phyloP scores from a whole-genome alignment of 768 basidiomycete species.

The Gloeopeniophorella convolvens region DNA sequence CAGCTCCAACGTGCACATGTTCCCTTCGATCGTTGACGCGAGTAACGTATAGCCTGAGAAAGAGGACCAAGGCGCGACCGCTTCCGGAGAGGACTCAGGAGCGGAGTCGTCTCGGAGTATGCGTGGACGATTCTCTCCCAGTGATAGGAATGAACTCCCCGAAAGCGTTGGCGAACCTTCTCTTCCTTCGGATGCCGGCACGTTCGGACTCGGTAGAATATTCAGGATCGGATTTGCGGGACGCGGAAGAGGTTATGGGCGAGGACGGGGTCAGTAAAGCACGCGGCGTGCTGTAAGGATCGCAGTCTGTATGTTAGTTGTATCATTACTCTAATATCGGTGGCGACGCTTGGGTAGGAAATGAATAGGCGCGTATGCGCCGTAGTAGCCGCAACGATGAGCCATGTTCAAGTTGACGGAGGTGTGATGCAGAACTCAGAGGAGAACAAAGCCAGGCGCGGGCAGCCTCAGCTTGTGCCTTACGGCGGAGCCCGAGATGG shows the following conservation, averaged over 20 bases:
- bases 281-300: no score
- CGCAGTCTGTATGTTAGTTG: no score
- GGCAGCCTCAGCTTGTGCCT: background rate
- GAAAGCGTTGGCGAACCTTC: conserved; percentile 17
- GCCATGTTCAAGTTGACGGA: no score
- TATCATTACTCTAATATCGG: no score
- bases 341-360: no score
- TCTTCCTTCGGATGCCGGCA: conserved; percentile 10
- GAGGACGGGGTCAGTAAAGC: no score
- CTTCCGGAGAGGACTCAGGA: conserved; percentile 12
- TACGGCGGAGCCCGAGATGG: background rate
- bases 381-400: no score
- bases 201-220: conserved; percentile 21
- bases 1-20: background rate
- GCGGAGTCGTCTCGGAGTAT: conserved; percentile 14
- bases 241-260: conserved; percentile 30
- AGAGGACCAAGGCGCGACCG: conserved; percentile 29
- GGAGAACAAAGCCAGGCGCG: background rate
- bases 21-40: background rate
- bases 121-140: conserved; percentile 28
- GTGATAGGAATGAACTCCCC: conserved; percentile 9
- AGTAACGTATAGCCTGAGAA: conserved; percentile 27
- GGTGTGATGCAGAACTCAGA: no score
- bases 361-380: no score
- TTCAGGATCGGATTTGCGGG: conserved; percentile 60